These are phyloP conservation scores for Arachis monticola DNA, from an alignment of 331 rosid species.

Conservation along the genomic window DNA sequence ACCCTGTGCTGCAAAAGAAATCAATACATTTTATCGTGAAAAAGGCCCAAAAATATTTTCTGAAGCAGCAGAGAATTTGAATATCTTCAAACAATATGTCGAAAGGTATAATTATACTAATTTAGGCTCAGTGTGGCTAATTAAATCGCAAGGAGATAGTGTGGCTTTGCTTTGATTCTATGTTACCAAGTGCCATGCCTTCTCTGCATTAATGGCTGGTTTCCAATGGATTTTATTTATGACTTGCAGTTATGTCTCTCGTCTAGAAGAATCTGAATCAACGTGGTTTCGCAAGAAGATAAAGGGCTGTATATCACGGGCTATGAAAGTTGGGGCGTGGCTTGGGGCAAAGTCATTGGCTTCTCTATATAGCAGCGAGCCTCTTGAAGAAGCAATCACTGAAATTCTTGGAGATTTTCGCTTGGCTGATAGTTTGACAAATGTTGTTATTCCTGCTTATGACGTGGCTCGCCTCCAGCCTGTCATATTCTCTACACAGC, in stretches of 20 bases:
- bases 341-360: neutral
- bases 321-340: conserved; percentile 6
- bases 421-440: conserved; percentile 18
- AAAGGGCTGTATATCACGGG: neutral
- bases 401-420: neutral
- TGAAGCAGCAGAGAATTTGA: neutral
- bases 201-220: neutral
- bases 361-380: neutral
- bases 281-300: neutral
- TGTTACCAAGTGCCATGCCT: neutral
- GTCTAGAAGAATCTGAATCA: neutral
- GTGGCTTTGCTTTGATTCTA: conserved; percentile 4
- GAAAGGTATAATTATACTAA: neutral
- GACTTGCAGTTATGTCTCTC: neutral
- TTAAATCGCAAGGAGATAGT: neutral
- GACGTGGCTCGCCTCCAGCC: conserved; percentile 12
- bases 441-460: conserved; percentile 32
- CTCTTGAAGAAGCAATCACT: neutral
- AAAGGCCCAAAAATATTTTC: conserved; percentile 25
- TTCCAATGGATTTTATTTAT: neutral
- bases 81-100: neutral
- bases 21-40: conserved; percentile 22
- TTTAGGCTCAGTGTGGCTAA: neutral
- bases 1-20: conserved; percentile 13
- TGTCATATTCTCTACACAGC: conserved; percentile 18